Base-by-base conservation (phyloP, 208 protist species). In the Novymonas esmeraldas region DNA sequence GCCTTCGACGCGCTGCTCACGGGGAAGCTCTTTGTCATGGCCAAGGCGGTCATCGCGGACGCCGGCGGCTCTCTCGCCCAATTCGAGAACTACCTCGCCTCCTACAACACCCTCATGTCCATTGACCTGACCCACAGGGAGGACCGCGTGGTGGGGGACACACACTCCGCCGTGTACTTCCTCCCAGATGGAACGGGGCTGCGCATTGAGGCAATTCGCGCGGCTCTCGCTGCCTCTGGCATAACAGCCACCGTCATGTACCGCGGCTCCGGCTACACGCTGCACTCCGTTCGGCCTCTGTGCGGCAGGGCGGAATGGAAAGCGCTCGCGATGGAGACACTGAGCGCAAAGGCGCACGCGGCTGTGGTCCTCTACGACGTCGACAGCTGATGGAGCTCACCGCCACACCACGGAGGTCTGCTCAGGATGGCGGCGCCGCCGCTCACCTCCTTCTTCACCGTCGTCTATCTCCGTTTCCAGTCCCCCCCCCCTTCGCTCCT, bases 1-100 rank as follows among this genome's bases (percentile, higher is more conserved):
- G 77, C 66, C 46, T 85, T 75, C 70, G 87, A 90, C 58, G 78
- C 87, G 1, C 80, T 81, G 57, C 73, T 88, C 56, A 86, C 81
- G 0, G 87, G 87, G 6, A 63, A 64, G 33, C 63, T 90, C 20
- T 93, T 90, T 64, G 72, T 66, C 3, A 82, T 69, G 64, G 68
- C 59, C 20, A 70, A 62, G 38, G 31, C 64, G 14, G 79, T 62
- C 24, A 36, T 90, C 11, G 13, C 51, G 31, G 24, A 34, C 5
- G 57, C 45, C 0, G n/a, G 50, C 3, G 48, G 5, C 9, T 38
- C 28, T 22, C 18, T 57, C 45, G 58, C 63, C 5, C 2, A 42
- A 9, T 76, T 65, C 64, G 24, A 36, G 34, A 76, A 76, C 33
- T 46, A 51, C 29, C 41, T 76, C 24, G 34, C 62, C 4, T 59